Evolutionary conservation across 2,329 filamentous ascomycete species (phyloP).

Genomic region (Aspergillus fijiensis): DNA sequence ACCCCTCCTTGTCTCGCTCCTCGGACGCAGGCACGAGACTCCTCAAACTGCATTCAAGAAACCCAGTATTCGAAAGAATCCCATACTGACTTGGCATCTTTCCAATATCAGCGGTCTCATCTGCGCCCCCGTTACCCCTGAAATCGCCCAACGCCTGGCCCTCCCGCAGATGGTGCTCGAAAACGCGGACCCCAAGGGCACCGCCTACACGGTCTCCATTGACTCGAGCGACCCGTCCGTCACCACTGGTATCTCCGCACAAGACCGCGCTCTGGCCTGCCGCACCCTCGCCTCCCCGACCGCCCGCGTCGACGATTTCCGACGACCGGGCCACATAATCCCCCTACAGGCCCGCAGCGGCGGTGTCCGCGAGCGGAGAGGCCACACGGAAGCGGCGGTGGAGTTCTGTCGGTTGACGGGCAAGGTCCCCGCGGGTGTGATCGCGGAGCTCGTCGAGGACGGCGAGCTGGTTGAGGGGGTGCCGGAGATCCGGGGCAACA

Average conservation of each 20-base stretch:
- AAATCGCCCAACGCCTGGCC: constrained; percentile 66
- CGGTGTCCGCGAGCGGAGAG: constrained; percentile 74
- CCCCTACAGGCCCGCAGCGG: constrained; percentile 77
- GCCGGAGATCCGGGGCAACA: constrained; percentile 61
- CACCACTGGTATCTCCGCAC: constrained; percentile 86
- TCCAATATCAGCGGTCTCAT: constrained; percentile 69
- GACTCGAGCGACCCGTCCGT: constrained; percentile 72
- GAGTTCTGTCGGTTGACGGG: constrained; percentile 87
- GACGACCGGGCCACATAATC: constrained; percentile 85
- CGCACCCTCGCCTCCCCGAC: constrained; percentile 69
- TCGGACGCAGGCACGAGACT: not conserved
- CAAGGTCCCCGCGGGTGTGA: constrained; percentile 72
- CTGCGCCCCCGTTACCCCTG: constrained; percentile 76
- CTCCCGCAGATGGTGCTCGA: constrained; percentile 91
- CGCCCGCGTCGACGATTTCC: constrained; percentile 61
- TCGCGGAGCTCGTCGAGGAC: constrained; percentile 89
- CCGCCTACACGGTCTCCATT: constrained; percentile 88
- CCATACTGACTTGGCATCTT: not conserved
- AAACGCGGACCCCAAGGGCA: constrained; percentile 76
- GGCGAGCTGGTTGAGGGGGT: constrained; percentile 69
- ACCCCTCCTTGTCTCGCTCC: not conserved
- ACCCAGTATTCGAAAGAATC: not conserved
- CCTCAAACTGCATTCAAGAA: not conserved
- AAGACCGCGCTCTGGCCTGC: constrained; percentile 81
- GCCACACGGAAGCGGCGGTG: constrained; percentile 91